Evolutionary conservation across 306 rosid species (phyloP).

Genomic region (Erythrophleum fordii): DNA sequence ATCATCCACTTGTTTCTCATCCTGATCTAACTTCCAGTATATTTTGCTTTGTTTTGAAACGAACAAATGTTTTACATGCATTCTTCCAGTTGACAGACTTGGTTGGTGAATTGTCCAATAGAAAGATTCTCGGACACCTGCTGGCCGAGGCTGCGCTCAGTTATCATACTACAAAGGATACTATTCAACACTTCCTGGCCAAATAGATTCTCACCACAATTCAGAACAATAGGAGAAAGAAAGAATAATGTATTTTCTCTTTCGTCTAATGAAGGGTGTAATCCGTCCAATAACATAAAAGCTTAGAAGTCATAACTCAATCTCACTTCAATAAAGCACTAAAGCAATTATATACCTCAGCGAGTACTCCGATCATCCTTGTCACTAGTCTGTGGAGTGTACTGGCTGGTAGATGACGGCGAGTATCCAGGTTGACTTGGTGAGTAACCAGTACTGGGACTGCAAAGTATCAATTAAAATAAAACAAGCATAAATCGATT

Average conservation of each 20-base stretch:
- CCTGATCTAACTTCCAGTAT: not conserved
- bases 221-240: not conserved
- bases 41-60: not conserved
- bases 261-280: not conserved
- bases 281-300: too few relatives aligned
- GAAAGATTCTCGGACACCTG: not conserved
- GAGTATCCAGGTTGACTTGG: slow-evolving; percentile 99
- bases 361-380: slow-evolving; percentile 66
- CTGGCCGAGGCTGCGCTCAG: not conserved
- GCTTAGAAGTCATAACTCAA: too few relatives aligned
- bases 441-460: slow-evolving; percentile 98
- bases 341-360: slow-evolving; percentile 42
- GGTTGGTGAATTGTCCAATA: not conserved
- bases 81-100: not conserved
- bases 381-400: slow-evolving; percentile 86
- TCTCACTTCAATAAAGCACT: slow-evolving; percentile 5
- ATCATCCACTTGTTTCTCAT: not conserved
- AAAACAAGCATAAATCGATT: slow-evolving; percentile 18
- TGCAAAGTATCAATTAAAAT: slow-evolving; percentile 36
- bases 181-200: not conserved
- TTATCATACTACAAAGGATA: too few relatives aligned
- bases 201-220: slow-evolving; percentile 12
- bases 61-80: not conserved
- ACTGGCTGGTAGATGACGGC: slow-evolving; percentile 93
- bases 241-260: not conserved